Conservation (phyloP, 257 asterid genomes). For the Cruciata laevipes region DNA sequence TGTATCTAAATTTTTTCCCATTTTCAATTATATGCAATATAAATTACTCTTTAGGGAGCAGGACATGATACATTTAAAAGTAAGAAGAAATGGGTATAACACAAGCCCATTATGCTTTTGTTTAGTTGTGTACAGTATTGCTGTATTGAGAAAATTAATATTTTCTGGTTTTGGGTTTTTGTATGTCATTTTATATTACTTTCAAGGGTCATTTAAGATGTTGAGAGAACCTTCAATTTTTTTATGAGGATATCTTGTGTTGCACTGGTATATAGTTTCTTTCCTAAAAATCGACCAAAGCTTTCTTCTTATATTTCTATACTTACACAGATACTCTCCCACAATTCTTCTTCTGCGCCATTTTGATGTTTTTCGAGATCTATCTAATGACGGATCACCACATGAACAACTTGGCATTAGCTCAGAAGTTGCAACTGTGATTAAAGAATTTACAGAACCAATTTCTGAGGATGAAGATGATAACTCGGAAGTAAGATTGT, state of each 20-base stretch:
- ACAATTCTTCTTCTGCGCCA: slow-evolving; percentile 88
- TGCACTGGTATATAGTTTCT: neutral
- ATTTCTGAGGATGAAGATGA: slow-evolving; percentile 38
- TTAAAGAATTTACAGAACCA: slow-evolving; percentile 79
- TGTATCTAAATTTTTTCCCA: no score
- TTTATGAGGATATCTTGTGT: neutral
- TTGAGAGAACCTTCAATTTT: neutral
- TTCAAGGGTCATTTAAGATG: neutral
- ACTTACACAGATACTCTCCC: slow-evolving; percentile 59
- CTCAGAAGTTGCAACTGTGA: slow-evolving; percentile 84
- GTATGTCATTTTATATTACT: neutral
- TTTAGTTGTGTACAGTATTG: neutral
- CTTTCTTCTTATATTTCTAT: neutral
- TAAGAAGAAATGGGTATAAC: neutral
- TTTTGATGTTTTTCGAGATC: slow-evolving; percentile 73
- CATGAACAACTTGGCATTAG: slow-evolving; percentile 75
- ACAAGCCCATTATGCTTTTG: neutral
- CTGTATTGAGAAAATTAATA: neutral
- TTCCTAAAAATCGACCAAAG: neutral
- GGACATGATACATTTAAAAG: neutral
- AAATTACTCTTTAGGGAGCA: neutral
- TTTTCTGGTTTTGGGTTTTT: neutral
- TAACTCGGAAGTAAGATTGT: slow-evolving; percentile 35
- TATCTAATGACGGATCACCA: slow-evolving; percentile 66
- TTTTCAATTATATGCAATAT: neutral